Conservation (phyloP, 768 basidiomycete species). For the Cystobasidium ongulense region DNA sequence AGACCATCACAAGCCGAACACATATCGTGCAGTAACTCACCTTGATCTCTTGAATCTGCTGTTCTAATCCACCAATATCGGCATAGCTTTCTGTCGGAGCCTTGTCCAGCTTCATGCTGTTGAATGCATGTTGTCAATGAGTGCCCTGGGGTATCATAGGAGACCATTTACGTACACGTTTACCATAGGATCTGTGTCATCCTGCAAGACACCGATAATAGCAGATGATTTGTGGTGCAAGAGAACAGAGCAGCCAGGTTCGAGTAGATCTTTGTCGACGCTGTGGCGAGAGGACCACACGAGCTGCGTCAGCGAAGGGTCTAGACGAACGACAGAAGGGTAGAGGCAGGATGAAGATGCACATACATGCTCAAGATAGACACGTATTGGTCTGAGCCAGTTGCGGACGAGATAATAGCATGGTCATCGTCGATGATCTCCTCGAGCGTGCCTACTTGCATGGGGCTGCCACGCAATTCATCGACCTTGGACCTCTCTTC, state of each 20-base stretch:
- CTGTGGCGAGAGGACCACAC: neutral
- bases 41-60: slow-evolving; percentile 98
- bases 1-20: too few relatives aligned
- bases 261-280: slow-evolving; percentile 94
- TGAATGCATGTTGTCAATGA: neutral
- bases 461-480: slow-evolving; percentile 85
- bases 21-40: too few relatives aligned
- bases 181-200: slow-evolving; percentile 91
- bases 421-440: slow-evolving; percentile 96
- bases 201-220: slow-evolving; percentile 88
- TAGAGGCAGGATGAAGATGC: neutral
- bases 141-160: neutral
- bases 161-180: slow-evolving; percentile 53
- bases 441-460: slow-evolving; percentile 97
- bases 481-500: slow-evolving; percentile 93
- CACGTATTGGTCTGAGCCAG: slow-evolving; percentile 93
- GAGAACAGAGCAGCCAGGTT: slow-evolving; percentile 89
- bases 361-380: slow-evolving; percentile 76
- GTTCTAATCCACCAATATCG: slow-evolving; percentile 87
- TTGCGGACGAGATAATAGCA: slow-evolving; percentile 91
- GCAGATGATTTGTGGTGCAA: slow-evolving; percentile 93
- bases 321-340: neutral
- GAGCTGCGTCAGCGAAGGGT: neutral
- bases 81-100: slow-evolving; percentile 98
- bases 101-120: slow-evolving; percentile 63